Base-by-base conservation (phyloP, 306 rosid genomes). In the Astragalus membranaceus region DNA sequence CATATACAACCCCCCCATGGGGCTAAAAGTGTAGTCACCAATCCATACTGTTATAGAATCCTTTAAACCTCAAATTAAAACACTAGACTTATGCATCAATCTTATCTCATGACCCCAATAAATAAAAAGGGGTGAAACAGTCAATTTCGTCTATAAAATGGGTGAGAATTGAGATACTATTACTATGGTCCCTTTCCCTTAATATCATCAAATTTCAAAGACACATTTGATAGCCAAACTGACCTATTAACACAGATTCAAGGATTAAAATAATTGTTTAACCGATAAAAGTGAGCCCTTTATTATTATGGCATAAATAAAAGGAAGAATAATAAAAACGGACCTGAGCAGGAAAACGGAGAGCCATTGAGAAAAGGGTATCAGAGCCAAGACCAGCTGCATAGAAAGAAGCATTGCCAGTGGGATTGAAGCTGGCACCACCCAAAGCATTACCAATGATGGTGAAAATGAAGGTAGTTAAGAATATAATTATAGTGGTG, bases 321-420 rank as follows among this genome's bases (percentile, higher is more conserved):
- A n/a, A n/a, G n/a, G n/a, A n/a, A n/a, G n/a, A 20, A 20, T 20
- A 20, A 20, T 20, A 20, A 20, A 20, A 20, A 20, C 1, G 23
- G 1, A 20, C 98, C 96, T 92, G 98, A 73, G 98, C 95, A 55
- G 98, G 98, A 48, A 92, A 89, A 17, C 95, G 96, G 11, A 92
- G 76, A 64, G 96, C 98, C 96, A 92, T 89, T 17, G 95, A 81
- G 85, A 92, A 32, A 57, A 92, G 96, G 51, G 90, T 76, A 32
- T 90, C 92, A 4, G 88, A 44, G 69, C 92, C 95, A 29, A 82
- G 50, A 15, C 98, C 96, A 23, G 85, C 98, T 0, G 92, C 96
- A 48, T 92, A 92, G 44, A 80, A 86, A 26, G 95, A 75, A 64
- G 96, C 96, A 16, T 85, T 88, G 10, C 85, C 87, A 6, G 96